phyloP scores from a whole-genome alignment of 2,329 filamentous ascomycete genomes.

The Aspergillus intermedius region DNA sequence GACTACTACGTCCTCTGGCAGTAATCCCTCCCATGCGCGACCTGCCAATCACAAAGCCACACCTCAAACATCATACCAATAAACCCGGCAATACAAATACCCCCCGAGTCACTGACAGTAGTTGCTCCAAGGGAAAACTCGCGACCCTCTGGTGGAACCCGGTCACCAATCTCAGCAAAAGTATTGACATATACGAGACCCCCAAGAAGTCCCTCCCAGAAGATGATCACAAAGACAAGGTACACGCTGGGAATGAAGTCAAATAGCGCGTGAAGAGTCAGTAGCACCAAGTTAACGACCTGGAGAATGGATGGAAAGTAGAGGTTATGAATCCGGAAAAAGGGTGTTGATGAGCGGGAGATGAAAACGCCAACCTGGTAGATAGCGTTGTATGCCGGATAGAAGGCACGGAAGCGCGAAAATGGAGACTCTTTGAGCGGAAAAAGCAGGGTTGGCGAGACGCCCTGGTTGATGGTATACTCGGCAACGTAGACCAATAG shows the following conservation, averaged over 20 bases:
- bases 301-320: constrained; percentile 81
- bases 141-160: constrained; percentile 66
- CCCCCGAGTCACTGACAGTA: constrained; percentile 83
- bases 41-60: constrained; percentile 76
- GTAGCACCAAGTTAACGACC: constrained; percentile 64
- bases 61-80: constrained; percentile 77
- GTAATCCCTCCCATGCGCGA: constrained; percentile 69
- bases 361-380: constrained; percentile 96
- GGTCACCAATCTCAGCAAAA: constrained; percentile 88
- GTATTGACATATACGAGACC: constrained; percentile 93
- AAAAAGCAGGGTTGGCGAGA: constrained; percentile 83
- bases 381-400: constrained; percentile 88
- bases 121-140: constrained; percentile 90
- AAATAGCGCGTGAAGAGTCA: constrained; percentile 70
- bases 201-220: constrained; percentile 91
- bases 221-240: constrained; percentile 74
- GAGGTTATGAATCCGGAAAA: constrained; percentile 70
- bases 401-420: constrained; percentile 74
- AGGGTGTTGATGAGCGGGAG: constrained; percentile 83
- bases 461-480: constrained; percentile 96
- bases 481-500: constrained; percentile 91
- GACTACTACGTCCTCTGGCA: constrained; percentile 47
- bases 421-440: constrained; percentile 73
- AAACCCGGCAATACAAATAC: constrained; percentile 83
- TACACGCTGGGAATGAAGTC: constrained; percentile 81